These are phyloP conservation scores for Podospora appendiculata DNA, from an alignment of 495 filamentous ascomycete species.

Conservation along the genomic window DNA sequence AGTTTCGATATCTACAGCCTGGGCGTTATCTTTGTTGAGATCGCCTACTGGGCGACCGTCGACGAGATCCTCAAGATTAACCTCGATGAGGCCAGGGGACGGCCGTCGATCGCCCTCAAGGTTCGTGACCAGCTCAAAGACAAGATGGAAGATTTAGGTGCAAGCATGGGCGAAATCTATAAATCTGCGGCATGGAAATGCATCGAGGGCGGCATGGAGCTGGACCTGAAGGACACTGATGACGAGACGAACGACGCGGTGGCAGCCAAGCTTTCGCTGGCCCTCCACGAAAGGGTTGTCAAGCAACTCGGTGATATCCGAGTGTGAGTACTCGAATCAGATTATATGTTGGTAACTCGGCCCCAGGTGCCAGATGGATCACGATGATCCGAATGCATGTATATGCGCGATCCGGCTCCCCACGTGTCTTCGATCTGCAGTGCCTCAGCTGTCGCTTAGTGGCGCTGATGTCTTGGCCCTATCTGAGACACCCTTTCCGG, in stretches of 20 bases:
- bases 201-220: slow-evolving; percentile 20
- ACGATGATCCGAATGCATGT: too few relatives aligned
- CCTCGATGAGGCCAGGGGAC: slow-evolving; percentile 12
- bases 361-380: too few relatives aligned
- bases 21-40: slow-evolving; percentile 46
- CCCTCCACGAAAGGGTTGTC: slow-evolving; percentile 28
- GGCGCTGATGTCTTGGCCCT: too few relatives aligned
- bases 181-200: slow-evolving; percentile 24
- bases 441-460: too few relatives aligned
- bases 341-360: too few relatives aligned
- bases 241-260: slow-evolving; percentile 28
- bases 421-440: too few relatives aligned
- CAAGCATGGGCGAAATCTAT: slow-evolving; percentile 24
- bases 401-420: too few relatives aligned
- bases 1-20: slow-evolving; percentile 50
- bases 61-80: slow-evolving; percentile 37
- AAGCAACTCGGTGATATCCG: slow-evolving; percentile 26
- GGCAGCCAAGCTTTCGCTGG: slow-evolving; percentile 22
- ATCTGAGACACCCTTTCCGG: too few relatives aligned
- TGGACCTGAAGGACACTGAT: slow-evolving; percentile 20
- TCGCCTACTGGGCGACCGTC: slow-evolving; percentile 45
- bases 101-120: slow-evolving; percentile 20
- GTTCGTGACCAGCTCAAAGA: slow-evolving; percentile 19
- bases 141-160: slow-evolving; percentile 23
- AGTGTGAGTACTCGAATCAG: slow-evolving; percentile 10